Percentiles rank a stretch among this genome's conserved stretches.
Conservation (phyloP, 2,329 filamentous ascomycete genomes). For the Gyromitra esculenta region DNA sequence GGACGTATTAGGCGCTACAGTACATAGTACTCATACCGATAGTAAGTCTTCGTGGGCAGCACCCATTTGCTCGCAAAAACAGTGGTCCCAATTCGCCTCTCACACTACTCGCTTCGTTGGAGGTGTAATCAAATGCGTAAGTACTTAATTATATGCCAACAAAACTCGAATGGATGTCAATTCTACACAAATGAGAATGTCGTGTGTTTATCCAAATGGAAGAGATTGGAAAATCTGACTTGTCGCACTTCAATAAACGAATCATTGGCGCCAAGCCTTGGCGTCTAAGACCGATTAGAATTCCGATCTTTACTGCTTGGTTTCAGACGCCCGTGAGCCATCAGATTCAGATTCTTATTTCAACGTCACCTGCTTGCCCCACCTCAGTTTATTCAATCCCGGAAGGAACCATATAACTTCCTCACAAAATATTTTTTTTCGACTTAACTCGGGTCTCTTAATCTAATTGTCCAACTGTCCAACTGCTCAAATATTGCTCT, state of each 20-base stretch:
- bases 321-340: constrained; percentile 27
- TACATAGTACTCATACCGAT: constrained; percentile 26
- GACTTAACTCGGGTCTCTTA: constrained; percentile 21
- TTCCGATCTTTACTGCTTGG: constrained; percentile 36
- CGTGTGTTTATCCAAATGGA: constrained; percentile 35
- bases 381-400: not conserved
- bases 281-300: constrained; percentile 26
- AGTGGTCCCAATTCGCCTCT: not conserved
- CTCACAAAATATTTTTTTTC: constrained; percentile 26
- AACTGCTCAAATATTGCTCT: constrained; percentile 10
- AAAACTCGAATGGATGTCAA: constrained; percentile 8
- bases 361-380: constrained; percentile 41
- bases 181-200: not conserved
- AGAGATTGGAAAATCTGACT: constrained; percentile 21
- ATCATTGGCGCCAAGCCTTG: constrained; percentile 31
- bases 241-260: constrained; percentile 19
- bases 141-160: constrained; percentile 27
- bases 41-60: constrained; percentile 38
- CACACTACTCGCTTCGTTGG: constrained; percentile 11
- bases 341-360: constrained; percentile 45
- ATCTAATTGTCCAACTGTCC: constrained; percentile 35
- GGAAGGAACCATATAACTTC: constrained; percentile 20
- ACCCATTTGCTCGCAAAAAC: constrained; percentile 43
- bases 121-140: constrained; percentile 15
- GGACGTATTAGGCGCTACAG: constrained; percentile 3